Evolutionary conservation across 768 basidiomycete species (phyloP), one percentile per base, ranked within the genome.

Genomic region (Termitomyces sp.): DNA sequence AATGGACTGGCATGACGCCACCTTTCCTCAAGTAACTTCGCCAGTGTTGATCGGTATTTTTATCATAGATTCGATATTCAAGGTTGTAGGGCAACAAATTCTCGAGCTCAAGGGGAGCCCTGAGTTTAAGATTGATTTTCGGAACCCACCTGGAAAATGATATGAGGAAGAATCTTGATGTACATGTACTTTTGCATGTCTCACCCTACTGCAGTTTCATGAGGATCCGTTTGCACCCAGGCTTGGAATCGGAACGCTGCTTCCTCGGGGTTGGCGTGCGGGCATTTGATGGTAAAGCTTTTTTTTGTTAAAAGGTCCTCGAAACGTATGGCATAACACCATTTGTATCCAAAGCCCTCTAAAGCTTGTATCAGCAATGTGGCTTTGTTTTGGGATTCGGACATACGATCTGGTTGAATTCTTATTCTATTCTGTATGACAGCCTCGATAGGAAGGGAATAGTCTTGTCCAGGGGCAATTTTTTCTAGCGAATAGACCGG

Each of bases 261-360:
- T 66, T 98, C 95, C 44, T 77, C 77, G 0, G 85, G 75, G 62
- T 94, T 85, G 31, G 82, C 78, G 64, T 95, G 92, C 45, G 89
- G 85, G 70, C 97, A 99, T 44, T 82, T 86, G 54, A 98, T 79
- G 1, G 91, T 88, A 44, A 95, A 84, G 43, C 74, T 82, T 65
- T 75, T 83, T 60, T 76, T 82, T 3, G 80, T 71, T 23, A 94
- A 73, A 1, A 99, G 75, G 62, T 97, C 94, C 63, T 97, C 92
- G 82, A 94, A 95, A 51, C 90, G 84, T 41, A 95, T 81, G 3
- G 94, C 83, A 44, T 81, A 72, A 46, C 90, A 94, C 95, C 95
- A 98, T 65, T 84, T 87, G 72, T 97, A 98, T 19, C 94, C 94
- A 66, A 98, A 98, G 15, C 97, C 97, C 70, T 93, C 95, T 97